Conservation (phyloP, 2,329 filamentous ascomycete species). For the Elsinoe arachidis region DNA sequence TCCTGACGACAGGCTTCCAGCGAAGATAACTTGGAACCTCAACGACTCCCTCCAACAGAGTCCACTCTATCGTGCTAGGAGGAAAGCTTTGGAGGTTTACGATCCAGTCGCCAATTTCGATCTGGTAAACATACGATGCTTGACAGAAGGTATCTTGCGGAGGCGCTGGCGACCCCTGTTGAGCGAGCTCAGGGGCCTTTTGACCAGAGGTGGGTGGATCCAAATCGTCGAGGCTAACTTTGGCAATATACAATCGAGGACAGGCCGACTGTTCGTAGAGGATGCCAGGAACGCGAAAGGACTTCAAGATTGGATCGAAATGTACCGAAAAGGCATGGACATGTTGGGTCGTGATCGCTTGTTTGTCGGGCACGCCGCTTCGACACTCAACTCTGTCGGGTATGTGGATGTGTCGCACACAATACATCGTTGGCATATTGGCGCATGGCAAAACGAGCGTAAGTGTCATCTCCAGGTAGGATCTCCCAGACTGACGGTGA, state of each 20-base stretch:
- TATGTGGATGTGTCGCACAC: background rate
- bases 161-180: slow-evolving; percentile 66
- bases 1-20: background rate
- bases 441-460: background rate
- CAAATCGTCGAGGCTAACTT: slow-evolving; percentile 77
- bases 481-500: background rate
- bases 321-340: slow-evolving; percentile 28
- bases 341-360: background rate
- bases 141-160: slow-evolving; percentile 59
- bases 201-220: slow-evolving; percentile 68
- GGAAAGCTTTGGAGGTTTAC: background rate
- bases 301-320: slow-evolving; percentile 29
- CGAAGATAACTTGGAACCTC: background rate
- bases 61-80: background rate
- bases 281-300: slow-evolving; percentile 39
- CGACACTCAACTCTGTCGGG: background rate
- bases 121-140: slow-evolving; percentile 65
- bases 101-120: slow-evolving; percentile 52
- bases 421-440: background rate
- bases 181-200: slow-evolving; percentile 59
- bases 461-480: background rate
- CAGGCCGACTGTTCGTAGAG: slow-evolving; percentile 53
- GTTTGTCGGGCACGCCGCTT: background rate
- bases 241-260: slow-evolving; percentile 68
- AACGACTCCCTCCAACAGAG: background rate